A percentile compares a stretch with the other conserved stretches of the same genome.
phyloP scores from a whole-genome alignment of 805 yeast species.

The Yamadazyma sp. region DNA sequence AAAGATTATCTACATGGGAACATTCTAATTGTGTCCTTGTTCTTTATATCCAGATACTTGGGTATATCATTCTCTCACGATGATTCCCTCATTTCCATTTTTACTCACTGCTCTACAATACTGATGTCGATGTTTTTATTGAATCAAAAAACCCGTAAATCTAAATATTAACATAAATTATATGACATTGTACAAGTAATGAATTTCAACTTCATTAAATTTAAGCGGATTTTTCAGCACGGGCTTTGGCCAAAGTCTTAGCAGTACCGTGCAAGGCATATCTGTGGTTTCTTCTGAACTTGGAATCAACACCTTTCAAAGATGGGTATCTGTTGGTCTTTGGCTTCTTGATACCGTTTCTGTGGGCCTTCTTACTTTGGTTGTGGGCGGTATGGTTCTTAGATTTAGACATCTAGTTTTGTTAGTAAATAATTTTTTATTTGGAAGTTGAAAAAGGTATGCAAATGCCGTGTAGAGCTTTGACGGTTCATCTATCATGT shows the following conservation, averaged over 20 bases:
- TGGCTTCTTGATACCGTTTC: constrained; percentile 99
- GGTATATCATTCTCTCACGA: too few relatives aligned
- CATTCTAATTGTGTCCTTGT: too few relatives aligned
- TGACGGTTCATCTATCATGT: too few relatives aligned
- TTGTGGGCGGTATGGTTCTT: constrained; percentile 99
- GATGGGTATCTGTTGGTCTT: constrained; percentile 98
- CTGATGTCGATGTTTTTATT: constrained; percentile 10
- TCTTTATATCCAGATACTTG: too few relatives aligned
- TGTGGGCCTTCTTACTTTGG: constrained; percentile 99
- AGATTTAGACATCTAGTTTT: constrained; percentile 83
- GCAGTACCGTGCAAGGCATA: constrained; percentile 98
- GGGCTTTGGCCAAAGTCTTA: constrained; percentile 84
- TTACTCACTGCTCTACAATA: too few relatives aligned
- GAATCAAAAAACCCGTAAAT: constrained; percentile 13
- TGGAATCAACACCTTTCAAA: constrained; percentile 97
- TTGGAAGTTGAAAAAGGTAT: too few relatives aligned
- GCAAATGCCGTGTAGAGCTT: too few relatives aligned
- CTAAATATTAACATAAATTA: constrained; percentile 14
- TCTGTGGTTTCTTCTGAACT: constrained; percentile 99
- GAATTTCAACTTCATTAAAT: constrained; percentile 11
- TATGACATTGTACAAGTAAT: constrained; percentile 13
- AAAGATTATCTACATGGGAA: neutral
- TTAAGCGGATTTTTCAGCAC: constrained; percentile 53
- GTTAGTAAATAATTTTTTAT: constrained; percentile 31
- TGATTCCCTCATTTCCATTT: too few relatives aligned